Conservation (phyloP, 306 rosid genomes). For the Vicia faba region DNA sequence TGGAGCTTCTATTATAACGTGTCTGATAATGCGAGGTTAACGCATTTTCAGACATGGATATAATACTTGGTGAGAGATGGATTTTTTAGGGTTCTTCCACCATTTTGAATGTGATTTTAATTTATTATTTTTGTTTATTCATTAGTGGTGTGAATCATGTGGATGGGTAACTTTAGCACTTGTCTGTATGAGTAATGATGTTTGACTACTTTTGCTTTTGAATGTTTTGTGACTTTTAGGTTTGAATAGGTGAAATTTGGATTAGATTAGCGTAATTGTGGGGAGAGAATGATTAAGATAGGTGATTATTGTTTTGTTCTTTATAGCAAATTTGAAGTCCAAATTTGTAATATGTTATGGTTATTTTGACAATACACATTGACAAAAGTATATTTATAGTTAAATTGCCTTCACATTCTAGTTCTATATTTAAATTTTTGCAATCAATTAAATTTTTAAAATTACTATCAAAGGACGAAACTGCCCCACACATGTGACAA, state of each 20-base stretch:
- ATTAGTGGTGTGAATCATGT: slow-evolving; percentile 60
- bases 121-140: slow-evolving; percentile 14
- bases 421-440: not conserved
- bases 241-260: slow-evolving; percentile 34
- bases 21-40: not conserved
- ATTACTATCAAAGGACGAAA: not conserved
- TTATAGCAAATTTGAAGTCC: slow-evolving; percentile 28
- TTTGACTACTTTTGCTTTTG: slow-evolving; percentile 50
- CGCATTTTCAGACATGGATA: not conserved
- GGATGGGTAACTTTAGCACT: slow-evolving; percentile 52
- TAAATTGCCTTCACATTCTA: slow-evolving; percentile 12
- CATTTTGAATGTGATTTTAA: slow-evolving; percentile 44
- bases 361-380: slow-evolving; percentile 34
- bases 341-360: slow-evolving; percentile 39
- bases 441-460: too few relatives aligned
- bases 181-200: slow-evolving; percentile 51
- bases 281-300: slow-evolving; percentile 45
- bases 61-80: slow-evolving; percentile 68
- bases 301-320: slow-evolving; percentile 27
- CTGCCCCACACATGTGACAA: slow-evolving; percentile 4
- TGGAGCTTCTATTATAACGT: not conserved
- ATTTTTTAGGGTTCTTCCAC: slow-evolving; percentile 68
- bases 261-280: slow-evolving; percentile 37
- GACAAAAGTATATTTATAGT: slow-evolving; percentile 24
- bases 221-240: slow-evolving; percentile 32